These are phyloP conservation scores for Tuber calosporum DNA, from an alignment of 495 filamentous ascomycete species.

Conservation along the genomic window DNA sequence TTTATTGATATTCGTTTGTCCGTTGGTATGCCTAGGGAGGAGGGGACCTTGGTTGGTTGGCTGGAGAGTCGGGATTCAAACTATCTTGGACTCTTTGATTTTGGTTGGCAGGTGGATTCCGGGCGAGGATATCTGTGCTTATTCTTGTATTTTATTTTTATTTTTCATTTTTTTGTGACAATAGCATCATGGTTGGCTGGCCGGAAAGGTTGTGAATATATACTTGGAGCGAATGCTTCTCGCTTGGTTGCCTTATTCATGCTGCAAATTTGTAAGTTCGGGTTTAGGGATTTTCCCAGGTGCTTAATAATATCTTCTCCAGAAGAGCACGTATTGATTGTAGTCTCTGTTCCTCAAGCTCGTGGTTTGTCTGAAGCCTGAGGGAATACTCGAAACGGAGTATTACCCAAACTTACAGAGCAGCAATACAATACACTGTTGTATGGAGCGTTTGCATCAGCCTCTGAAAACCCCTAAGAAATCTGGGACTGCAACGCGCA, in stretches of 20 bases:
- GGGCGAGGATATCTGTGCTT: background rate
- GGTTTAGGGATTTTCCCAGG: background rate
- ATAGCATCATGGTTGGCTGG: background rate
- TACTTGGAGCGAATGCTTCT: background rate
- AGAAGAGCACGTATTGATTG: no score
- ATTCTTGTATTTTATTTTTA: background rate
- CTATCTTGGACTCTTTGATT: background rate
- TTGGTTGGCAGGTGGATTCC: background rate
- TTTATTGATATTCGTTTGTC: background rate
- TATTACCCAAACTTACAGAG: no score
- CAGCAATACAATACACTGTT: no score
- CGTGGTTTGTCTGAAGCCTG: no score
- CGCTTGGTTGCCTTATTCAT: background rate
- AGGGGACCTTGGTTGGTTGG: background rate
- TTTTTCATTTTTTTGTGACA: background rate
- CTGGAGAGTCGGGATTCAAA: background rate
- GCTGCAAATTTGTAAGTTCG: no score
- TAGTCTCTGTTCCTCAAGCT: no score
- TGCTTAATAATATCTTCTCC: background rate
- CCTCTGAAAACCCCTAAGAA: no score
- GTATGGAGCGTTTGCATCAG: no score
- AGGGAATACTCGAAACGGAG: no score
- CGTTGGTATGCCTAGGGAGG: background rate
- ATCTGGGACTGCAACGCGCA: background rate
- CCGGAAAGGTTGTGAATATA: background rate